Evolutionary conservation across 2,329 filamentous ascomycete species (phyloP).

Genomic region (Apiospora sp.): DNA sequence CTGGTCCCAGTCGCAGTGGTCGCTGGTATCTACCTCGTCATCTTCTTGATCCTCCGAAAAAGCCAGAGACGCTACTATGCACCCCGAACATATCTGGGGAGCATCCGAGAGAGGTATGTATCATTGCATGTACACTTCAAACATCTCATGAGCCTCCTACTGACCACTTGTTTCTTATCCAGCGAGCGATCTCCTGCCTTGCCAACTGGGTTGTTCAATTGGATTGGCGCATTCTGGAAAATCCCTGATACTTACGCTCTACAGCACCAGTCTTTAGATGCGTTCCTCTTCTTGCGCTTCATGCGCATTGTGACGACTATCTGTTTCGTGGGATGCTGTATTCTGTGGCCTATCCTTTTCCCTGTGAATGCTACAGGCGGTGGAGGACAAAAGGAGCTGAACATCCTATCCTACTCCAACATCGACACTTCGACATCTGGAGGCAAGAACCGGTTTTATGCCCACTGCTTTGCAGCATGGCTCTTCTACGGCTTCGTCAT

Average conservation of each 20-base stretch:
- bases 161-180: background rate
- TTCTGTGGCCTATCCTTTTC: slow-evolving; percentile 88
- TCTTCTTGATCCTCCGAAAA: slow-evolving; percentile 55
- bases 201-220: slow-evolving; percentile 70
- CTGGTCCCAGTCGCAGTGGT: slow-evolving; percentile 48
- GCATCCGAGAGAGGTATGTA: slow-evolving; percentile 49
- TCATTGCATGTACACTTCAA: background rate
- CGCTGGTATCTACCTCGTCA: slow-evolving; percentile 49
- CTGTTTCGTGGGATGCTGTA: slow-evolving; percentile 81
- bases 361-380: slow-evolving; percentile 89
- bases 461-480: slow-evolving; percentile 82
- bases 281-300: slow-evolving; percentile 89
- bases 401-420: slow-evolving; percentile 83
- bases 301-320: slow-evolving; percentile 79
- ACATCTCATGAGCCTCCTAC: slow-evolving; percentile 30
- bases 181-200: slow-evolving; percentile 67
- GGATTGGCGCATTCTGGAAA: slow-evolving; percentile 72
- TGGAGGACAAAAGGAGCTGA: slow-evolving; percentile 69
- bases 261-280: slow-evolving; percentile 91
- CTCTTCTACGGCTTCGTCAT: slow-evolving; percentile 88
- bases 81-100: slow-evolving; percentile 58
- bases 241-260: slow-evolving; percentile 80
- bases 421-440: slow-evolving; percentile 59
- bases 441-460: slow-evolving; percentile 75
- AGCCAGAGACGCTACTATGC: slow-evolving; percentile 58